Evolutionary conservation across 2,329 filamentous ascomycete species (phyloP).

Genomic region (Periconia sp.): DNA sequence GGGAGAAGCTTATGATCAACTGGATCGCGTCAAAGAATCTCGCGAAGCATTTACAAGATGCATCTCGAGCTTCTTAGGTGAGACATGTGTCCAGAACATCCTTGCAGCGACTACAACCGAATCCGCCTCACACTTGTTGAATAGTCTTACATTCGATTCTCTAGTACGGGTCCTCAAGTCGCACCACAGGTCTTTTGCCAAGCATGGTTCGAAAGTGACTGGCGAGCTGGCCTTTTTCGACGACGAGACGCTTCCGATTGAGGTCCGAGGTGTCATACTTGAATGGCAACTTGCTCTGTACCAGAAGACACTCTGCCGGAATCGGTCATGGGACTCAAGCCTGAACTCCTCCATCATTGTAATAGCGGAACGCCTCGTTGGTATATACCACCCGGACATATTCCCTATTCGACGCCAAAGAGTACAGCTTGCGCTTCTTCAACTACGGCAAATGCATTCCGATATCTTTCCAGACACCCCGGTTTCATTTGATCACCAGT

Average conservation of each 20-base stretch:
- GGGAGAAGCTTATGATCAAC: conserved; percentile 64
- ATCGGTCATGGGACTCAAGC: conserved; percentile 35
- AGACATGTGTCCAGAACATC: conserved; percentile 63
- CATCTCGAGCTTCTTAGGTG: conserved; percentile 66
- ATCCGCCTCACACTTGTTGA: conserved; percentile 62
- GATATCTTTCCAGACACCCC: conserved; percentile 55
- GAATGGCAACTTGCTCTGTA: conserved; percentile 51
- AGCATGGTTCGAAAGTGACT: conserved; percentile 53
- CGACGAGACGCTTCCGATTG: conserved; percentile 29
- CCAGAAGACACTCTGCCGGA: conserved; percentile 33
- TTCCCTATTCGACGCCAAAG: conserved; percentile 44
- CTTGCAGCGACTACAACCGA: conserved; percentile 56
- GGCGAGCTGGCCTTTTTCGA: conserved; percentile 55
- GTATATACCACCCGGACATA: conserved; percentile 30
- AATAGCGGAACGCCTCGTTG: conserved; percentile 28
- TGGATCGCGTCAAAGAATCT: conserved; percentile 63
- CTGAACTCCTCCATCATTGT: conserved; percentile 30
- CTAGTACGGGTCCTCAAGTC: conserved; percentile 66
- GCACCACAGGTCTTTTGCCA: conserved; percentile 61
- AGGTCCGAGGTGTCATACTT: conserved; percentile 46
- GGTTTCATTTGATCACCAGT: conserved; percentile 2
- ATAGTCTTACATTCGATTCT: conserved; percentile 55
- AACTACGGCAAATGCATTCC: conserved; percentile 62
- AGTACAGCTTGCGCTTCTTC: conserved; percentile 30
- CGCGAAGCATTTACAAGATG: conserved; percentile 65